A percentile compares a stretch with the other conserved stretches of the same genome.
phyloP scores from a whole-genome alignment of 257 asterid species.

The Solanum neorickii region DNA sequence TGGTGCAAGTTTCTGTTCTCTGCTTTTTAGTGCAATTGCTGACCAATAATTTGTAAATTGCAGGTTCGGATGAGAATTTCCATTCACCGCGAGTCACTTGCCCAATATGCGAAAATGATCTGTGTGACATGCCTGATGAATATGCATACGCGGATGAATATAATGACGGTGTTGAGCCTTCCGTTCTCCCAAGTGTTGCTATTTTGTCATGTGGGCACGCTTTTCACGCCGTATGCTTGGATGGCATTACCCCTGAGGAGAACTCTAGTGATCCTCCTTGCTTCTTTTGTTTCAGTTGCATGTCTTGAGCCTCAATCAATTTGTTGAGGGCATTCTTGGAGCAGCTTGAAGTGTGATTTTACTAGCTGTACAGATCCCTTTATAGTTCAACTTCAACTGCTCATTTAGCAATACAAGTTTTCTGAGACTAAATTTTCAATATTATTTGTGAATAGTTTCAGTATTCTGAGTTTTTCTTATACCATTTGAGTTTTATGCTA shows the following conservation, averaged over 20 bases:
- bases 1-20: neutral
- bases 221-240: slow-evolving; percentile 13
- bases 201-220: slow-evolving; percentile 17
- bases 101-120: neutral
- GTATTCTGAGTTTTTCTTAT: neutral
- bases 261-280: slow-evolving; percentile 9
- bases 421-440: too few relatives aligned
- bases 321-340: neutral
- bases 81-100: neutral
- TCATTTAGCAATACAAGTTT: neutral
- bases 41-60: neutral
- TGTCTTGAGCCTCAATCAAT: neutral
- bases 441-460: neutral
- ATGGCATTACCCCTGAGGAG: neutral
- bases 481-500: neutral
- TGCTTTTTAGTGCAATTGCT: neutral
- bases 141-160: neutral
- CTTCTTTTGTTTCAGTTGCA: slow-evolving; percentile 5
- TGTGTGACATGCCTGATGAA: neutral
- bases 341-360: neutral
- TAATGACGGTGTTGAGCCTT: neutral
- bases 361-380: neutral
- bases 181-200: slow-evolving; percentile 5
- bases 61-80: neutral
- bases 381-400: neutral